phyloP scores from a whole-genome alignment of 805 yeast genomes.

The Saturnispora serradocipensis region DNA sequence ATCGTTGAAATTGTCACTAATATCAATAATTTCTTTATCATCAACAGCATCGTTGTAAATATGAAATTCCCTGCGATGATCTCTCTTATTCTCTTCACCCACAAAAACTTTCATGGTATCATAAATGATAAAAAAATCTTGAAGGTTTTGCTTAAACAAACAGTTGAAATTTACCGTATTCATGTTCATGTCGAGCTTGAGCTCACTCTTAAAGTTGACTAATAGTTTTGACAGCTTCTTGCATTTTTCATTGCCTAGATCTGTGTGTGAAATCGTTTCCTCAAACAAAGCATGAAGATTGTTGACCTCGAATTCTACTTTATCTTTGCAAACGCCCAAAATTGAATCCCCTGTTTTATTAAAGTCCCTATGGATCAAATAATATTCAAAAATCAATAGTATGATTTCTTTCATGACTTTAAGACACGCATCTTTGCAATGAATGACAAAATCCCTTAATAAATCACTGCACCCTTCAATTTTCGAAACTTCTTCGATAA shows the following conservation, averaged over 20 bases:
- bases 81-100: background rate
- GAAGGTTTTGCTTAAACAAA: slow-evolving; percentile 20
- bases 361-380: slow-evolving; percentile 17
- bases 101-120: slow-evolving; percentile 19
- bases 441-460: slow-evolving; percentile 15
- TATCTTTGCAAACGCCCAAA: slow-evolving; percentile 15
- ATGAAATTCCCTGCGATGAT: background rate
- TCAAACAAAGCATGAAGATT: slow-evolving; percentile 14
- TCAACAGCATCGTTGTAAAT: background rate
- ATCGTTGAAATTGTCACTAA: slow-evolving; percentile 6
- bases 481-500: slow-evolving; percentile 19
- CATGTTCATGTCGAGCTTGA: slow-evolving; percentile 17
- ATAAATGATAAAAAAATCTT: slow-evolving; percentile 22
- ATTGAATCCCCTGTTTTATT: slow-evolving; percentile 13
- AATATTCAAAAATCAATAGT: slow-evolving; percentile 21
- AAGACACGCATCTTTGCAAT: slow-evolving; percentile 21
- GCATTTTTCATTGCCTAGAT: slow-evolving; percentile 11
- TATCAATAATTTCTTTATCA: slow-evolving; percentile 8
- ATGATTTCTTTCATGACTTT: slow-evolving; percentile 20
- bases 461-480: slow-evolving; percentile 16
- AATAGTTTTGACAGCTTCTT: slow-evolving; percentile 13
- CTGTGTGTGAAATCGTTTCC: slow-evolving; percentile 3
- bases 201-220: slow-evolving; percentile 13
- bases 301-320: slow-evolving; percentile 15
- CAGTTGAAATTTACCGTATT: slow-evolving; percentile 18